A percentile compares a stretch with the other conserved stretches of the same genome.
Evolutionary conservation across 169 alveolate genomes (phyloP).

Genomic region (Cryptosporidium parvum): DNA sequence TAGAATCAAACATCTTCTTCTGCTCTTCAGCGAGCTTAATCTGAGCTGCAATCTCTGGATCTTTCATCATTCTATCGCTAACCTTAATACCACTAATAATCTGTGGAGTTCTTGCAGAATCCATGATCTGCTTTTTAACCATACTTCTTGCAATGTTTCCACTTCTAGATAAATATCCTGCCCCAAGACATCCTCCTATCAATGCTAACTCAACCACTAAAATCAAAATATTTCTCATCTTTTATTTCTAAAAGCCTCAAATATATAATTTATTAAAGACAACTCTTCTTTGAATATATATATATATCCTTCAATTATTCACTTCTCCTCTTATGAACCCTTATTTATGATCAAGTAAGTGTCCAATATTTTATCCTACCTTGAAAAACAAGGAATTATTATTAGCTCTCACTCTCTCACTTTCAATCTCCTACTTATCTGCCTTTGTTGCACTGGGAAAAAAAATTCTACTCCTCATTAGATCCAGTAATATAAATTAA

Average conservation of each 20-base stretch:
- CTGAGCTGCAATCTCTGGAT: conserved; percentile 41
- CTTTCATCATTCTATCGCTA: background rate
- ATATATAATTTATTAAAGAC: conserved; percentile 15
- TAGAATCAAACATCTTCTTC: conserved; percentile 7
- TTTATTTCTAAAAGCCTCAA: conserved; percentile 2
- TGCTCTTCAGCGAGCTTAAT: conserved; percentile 60
- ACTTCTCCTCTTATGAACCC: conserved; percentile 6
- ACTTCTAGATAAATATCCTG: conserved; percentile 54
- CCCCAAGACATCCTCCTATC: conserved; percentile 67
- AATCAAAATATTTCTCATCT: conserved; percentile 10
- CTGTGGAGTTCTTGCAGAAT: conserved; percentile 21
- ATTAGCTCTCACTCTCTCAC: conserved; percentile 57
- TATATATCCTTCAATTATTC: background rate
- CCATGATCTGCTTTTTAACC: background rate
- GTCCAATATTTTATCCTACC: conserved; percentile 27
- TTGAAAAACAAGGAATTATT: conserved; percentile 62
- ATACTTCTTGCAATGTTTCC: conserved; percentile 48
- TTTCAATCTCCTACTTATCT: conserved; percentile 52
- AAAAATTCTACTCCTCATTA: conserved; percentile 60
- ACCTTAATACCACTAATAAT: background rate
- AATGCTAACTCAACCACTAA: conserved; percentile 45
- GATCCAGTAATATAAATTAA: conserved; percentile 64
- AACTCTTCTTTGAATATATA: conserved; percentile 3
- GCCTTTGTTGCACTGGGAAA: conserved; percentile 26
- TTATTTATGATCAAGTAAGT: conserved; percentile 40